Evolutionary conservation across 139 green algal species (phyloP).

Genomic region (Coccomyxa sp.): DNA sequence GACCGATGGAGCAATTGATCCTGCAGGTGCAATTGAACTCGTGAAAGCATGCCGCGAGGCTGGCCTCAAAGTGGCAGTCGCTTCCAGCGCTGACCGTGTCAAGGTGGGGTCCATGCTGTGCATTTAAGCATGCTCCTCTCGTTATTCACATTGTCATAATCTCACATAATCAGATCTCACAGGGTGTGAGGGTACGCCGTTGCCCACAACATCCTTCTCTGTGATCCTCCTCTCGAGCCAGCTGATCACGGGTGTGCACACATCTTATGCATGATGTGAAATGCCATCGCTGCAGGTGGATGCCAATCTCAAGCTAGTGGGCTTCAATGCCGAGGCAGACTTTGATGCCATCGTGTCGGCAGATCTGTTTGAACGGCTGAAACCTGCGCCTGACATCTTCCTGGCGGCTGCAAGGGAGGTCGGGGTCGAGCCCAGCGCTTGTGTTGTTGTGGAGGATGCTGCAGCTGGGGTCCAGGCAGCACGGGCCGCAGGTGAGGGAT

Average conservation of each 20-base stretch:
- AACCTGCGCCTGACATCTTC: constrained; percentile 69
- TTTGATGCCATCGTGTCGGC: constrained; percentile 67
- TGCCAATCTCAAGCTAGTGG: constrained; percentile 56
- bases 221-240: background rate
- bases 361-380: constrained; percentile 57
- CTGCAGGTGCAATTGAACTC: constrained; percentile 47
- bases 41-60: constrained; percentile 46
- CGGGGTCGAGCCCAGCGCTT: constrained; percentile 39
- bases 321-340: constrained; percentile 32
- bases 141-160: background rate
- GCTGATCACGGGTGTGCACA: too few species aligned
- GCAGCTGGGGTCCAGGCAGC: constrained; percentile 63
- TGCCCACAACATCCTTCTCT: too few species aligned
- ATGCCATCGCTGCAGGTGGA: constrained; percentile 32
- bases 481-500: constrained; percentile 35
- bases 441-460: constrained; percentile 73
- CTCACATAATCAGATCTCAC: too few species aligned
- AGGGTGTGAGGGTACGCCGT: too few species aligned
- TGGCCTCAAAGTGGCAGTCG: constrained; percentile 58
- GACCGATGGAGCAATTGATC: constrained; percentile 25
- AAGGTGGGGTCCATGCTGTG: constrained; percentile 39
- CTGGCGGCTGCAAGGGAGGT: constrained; percentile 48
- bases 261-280: too few species aligned
- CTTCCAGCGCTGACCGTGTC: constrained; percentile 64
- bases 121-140: background rate